Conservation (phyloP, 2,329 filamentous ascomycete species). For the Raffaelea albimanens region DNA sequence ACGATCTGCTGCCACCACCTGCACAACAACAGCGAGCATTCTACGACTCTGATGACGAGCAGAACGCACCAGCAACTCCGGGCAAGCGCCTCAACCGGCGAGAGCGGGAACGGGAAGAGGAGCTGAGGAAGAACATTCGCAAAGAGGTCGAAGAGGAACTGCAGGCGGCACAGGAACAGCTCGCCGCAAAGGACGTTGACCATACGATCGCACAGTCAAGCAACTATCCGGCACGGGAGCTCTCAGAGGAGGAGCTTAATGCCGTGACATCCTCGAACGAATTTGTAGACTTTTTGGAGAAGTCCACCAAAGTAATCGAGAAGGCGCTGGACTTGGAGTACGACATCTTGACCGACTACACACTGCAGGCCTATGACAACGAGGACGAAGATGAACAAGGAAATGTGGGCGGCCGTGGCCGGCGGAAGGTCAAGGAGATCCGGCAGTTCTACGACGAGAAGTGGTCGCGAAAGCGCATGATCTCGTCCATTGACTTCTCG, state of each 20-base stretch:
- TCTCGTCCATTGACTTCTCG: constrained; percentile 91
- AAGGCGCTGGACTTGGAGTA: constrained; percentile 92
- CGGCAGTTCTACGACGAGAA: constrained; percentile 90
- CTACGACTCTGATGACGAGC: constrained; percentile 56
- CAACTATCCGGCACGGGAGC: constrained; percentile 68
- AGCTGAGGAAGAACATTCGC: constrained; percentile 73
- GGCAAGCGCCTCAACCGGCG: constrained; percentile 70
- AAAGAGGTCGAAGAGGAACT: constrained; percentile 91
- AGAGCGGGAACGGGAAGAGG: constrained; percentile 77
- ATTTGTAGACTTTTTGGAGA: constrained; percentile 89
- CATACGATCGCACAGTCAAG: constrained; percentile 44
- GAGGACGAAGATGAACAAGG: constrained; percentile 80
- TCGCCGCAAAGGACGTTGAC: constrained; percentile 61
- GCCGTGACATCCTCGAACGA: constrained; percentile 88
- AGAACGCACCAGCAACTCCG: constrained; percentile 43
- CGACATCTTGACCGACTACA: constrained; percentile 92
- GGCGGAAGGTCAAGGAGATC: constrained; percentile 72
- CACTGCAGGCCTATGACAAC: constrained; percentile 63
- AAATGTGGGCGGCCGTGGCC: constrained; percentile 60
- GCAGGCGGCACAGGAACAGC: constrained; percentile 54
- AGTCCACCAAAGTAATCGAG: constrained; percentile 95
- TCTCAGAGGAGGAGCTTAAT: constrained; percentile 77
- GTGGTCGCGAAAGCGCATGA: constrained; percentile 96
- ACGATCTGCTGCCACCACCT: constrained; percentile 55
- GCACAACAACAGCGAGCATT: constrained; percentile 39